Conservation (phyloP, 257 asterid genomes). For the Thymus mandschuricus region DNA sequence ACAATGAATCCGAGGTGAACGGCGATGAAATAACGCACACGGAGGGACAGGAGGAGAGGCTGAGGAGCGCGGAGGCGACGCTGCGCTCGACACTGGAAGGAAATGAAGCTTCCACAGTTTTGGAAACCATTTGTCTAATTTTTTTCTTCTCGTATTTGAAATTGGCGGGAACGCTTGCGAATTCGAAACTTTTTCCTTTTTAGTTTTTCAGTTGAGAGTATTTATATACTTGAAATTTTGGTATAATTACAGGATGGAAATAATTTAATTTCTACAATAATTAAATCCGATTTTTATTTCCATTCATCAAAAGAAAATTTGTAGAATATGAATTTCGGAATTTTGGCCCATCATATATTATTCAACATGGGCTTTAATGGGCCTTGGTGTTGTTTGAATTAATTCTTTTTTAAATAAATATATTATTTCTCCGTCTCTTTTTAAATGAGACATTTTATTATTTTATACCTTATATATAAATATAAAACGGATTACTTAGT, state of each 20-base stretch:
- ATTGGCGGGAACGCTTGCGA: constrained; percentile 62
- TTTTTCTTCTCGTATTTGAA: constrained; percentile 22
- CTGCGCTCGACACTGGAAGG: constrained; percentile 64
- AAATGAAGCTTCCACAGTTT: constrained; percentile 54
- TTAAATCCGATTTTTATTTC: no score
- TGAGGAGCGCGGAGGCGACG: constrained; percentile 87
- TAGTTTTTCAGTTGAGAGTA: constrained; percentile 3
- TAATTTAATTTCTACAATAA: background rate
- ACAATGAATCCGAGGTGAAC: background rate
- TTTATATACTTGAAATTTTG: background rate
- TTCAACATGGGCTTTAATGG: no score
- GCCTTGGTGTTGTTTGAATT: no score
- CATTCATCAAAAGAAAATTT: no score
- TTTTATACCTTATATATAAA: no score
- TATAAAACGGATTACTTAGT: no score
- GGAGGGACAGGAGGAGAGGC: constrained; percentile 56
- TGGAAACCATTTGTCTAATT: constrained; percentile 38
- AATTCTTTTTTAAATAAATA: no score
- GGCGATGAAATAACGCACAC: constrained; percentile 37
- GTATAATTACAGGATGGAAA: no score
- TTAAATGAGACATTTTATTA: no score
- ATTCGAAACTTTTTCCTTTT: constrained; percentile 26
- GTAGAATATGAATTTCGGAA: background rate
- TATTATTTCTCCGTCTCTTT: no score
- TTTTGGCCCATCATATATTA: no score